These are phyloP conservation scores for Sclerotinia spermophila DNA, from an alignment of 2,329 filamentous ascomycete genomes.

Conservation along the genomic window DNA sequence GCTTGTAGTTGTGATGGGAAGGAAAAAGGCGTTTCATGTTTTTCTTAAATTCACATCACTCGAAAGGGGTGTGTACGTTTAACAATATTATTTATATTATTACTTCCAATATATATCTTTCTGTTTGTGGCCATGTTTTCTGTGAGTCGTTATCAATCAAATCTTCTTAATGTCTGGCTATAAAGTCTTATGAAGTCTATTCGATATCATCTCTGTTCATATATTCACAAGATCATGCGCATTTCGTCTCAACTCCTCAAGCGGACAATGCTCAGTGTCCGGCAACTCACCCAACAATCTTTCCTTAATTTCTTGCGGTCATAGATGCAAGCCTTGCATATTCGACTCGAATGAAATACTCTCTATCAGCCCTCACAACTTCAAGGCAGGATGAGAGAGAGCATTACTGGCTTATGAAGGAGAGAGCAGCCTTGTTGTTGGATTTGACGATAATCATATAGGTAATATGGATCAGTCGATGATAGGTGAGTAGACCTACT, in stretches of 20 bases:
- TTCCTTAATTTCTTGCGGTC: not conserved
- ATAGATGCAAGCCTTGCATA: not conserved
- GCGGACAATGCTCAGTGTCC: not conserved
- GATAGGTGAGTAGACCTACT: not conserved
- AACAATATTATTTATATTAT: constrained; percentile 9
- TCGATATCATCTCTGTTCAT: not conserved
- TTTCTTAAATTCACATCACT: not conserved
- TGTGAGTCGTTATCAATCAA: not conserved
- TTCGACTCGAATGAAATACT: not conserved
- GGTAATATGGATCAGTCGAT: not conserved
- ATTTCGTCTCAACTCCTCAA: not conserved
- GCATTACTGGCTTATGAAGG: not conserved
- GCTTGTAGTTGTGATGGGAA: constrained; percentile 5
- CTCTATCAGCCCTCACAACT: not conserved
- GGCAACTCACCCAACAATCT: not conserved
- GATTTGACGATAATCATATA: not conserved
- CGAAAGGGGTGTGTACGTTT: not conserved
- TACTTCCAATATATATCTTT: not conserved
- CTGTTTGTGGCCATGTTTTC: not conserved
- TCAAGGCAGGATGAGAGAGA: not conserved
- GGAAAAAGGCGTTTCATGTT: constrained; percentile 7
- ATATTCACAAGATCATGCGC: no score
- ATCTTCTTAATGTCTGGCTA: not conserved
- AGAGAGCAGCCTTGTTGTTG: not conserved
- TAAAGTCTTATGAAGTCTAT: not conserved